Conservation (phyloP, 306 rosid genomes). For the Rubus idaeus region DNA sequence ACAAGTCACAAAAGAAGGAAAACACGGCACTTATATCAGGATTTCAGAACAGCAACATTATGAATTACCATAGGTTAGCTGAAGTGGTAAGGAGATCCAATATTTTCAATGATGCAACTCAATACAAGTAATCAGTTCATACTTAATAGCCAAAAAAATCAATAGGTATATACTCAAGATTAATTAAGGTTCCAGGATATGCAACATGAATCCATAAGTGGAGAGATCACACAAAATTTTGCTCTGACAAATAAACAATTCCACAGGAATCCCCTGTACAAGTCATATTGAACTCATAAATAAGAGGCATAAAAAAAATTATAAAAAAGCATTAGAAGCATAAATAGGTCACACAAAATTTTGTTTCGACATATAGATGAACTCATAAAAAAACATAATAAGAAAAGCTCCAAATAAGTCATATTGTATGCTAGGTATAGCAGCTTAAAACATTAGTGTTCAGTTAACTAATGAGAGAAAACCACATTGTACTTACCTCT, state of each 20-base stretch:
- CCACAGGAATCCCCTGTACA: neutral
- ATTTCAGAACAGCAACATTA: neutral
- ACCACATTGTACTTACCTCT: slow-evolving; percentile 51
- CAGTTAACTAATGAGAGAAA: neutral
- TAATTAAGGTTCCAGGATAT: neutral
- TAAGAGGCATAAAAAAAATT: no score
- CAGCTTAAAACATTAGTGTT: neutral
- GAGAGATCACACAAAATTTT: neutral
- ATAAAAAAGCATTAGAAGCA: neutral
- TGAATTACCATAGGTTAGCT: neutral
- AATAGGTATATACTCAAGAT: neutral
- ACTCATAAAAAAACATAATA: neutral
- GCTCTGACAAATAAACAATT: neutral
- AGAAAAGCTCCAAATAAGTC: neutral
- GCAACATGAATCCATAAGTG: neutral
- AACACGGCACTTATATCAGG: neutral
- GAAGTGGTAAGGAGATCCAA: neutral
- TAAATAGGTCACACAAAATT: neutral
- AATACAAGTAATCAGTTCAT: neutral
- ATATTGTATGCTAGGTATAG: neutral
- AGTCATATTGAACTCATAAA: no score
- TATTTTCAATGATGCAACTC: neutral
- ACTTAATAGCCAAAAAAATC: neutral
- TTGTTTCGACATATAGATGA: neutral
- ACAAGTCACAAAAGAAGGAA: neutral